Evolutionary conservation across 768 basidiomycete species (phyloP).

Genomic region (Leucocoprinus sp.): DNA sequence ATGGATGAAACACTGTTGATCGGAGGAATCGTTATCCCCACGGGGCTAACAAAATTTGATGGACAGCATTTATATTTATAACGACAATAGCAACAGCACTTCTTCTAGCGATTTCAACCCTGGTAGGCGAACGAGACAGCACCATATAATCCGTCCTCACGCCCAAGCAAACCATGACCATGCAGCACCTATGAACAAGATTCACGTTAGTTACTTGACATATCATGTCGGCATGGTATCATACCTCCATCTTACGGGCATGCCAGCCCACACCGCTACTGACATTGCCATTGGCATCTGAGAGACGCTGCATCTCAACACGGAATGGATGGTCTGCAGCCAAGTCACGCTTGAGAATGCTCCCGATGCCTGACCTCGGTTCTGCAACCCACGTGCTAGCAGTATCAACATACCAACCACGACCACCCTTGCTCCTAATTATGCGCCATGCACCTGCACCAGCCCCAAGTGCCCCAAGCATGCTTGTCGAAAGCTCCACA

Average conservation of each 20-base stretch:
- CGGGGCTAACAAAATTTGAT: no score
- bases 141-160: constrained; percentile 90
- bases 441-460: constrained; percentile 85
- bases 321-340: constrained; percentile 57
- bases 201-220: neutral
- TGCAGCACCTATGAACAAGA: constrained; percentile 53
- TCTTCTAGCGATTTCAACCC: constrained; percentile 47
- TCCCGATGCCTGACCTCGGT: constrained; percentile 26
- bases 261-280: constrained; percentile 92
- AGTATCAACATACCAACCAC: constrained; percentile 93
- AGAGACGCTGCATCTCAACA: constrained; percentile 60
- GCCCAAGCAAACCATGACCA: constrained; percentile 84
- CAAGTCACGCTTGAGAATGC: constrained; percentile 52
- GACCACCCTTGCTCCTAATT: constrained; percentile 84
- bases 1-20: no score
- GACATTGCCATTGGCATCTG: constrained; percentile 83
- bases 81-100: no score
- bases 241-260: constrained; percentile 91
- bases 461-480: constrained; percentile 64
- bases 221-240: constrained; percentile 19
- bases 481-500: constrained; percentile 70
- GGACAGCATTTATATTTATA: no score
- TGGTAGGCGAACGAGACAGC: constrained; percentile 94
- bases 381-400: constrained; percentile 74
- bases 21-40: no score